A percentile compares a stretch with the other conserved stretches of the same genome.
phyloP scores from a whole-genome alignment of 2,329 filamentous ascomycete genomes.

The Fusarium tanahbumbuense region DNA sequence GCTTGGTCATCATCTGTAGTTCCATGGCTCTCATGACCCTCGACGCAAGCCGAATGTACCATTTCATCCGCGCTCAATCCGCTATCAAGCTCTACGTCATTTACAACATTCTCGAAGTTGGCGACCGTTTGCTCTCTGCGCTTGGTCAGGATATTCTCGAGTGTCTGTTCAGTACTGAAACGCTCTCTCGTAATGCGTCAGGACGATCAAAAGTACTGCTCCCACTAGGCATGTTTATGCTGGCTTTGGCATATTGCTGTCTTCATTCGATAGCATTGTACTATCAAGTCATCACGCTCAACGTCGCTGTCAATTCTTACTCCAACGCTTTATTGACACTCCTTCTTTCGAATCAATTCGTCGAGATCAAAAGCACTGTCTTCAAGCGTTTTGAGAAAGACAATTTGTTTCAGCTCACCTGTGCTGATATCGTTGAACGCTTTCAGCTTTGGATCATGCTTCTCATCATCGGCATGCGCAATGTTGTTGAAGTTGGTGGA shows the following conservation, averaged over 20 bases:
- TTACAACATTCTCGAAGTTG: conserved; percentile 95
- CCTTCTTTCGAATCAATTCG: conserved; percentile 96
- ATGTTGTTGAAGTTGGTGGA: conserved; percentile 94
- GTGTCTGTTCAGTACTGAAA: conserved; percentile 93
- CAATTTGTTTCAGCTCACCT: conserved; percentile 95
- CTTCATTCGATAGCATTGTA: conserved; percentile 89
- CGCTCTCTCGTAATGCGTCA: conserved; percentile 85
- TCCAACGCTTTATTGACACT: conserved; percentile 94
- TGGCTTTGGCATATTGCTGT: conserved; percentile 89
- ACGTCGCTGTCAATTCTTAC: conserved; percentile 98
- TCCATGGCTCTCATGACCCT: conserved; percentile 88
- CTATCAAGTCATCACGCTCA: conserved; percentile 97
- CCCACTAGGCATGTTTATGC: conserved; percentile 89
- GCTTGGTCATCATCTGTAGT: conserved; percentile 86
- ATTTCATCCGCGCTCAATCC: conserved; percentile 94
- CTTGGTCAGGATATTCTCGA: conserved; percentile 96
- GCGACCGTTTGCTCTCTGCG: conserved; percentile 88
- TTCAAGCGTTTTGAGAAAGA: conserved; percentile 99
- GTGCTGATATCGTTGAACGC: conserved; percentile 94
- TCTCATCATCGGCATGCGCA: conserved; percentile 93
- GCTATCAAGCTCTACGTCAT: conserved; percentile 99
- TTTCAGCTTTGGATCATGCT: conserved; percentile 99
- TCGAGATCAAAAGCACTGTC: conserved; percentile 97
- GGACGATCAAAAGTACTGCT: conserved; percentile 91
- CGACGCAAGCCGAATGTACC: conserved; percentile 97